Evolutionary conservation across 768 basidiomycete genomes (phyloP).

Genomic region (Cystobasidium ongulense): DNA sequence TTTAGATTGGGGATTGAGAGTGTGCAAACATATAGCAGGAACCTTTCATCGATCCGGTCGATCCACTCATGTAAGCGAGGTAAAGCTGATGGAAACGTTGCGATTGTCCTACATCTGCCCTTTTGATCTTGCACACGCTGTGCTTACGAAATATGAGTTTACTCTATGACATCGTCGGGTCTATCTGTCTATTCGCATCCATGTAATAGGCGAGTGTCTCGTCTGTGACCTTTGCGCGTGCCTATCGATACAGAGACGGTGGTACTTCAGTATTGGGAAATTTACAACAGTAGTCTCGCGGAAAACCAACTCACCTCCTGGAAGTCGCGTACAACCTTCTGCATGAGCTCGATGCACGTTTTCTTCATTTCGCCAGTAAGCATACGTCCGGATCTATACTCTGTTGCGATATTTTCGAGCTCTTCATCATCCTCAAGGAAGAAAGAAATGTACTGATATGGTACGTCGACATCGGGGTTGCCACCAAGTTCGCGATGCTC

Average conservation of each 20-base stretch:
- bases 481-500: slow-evolving; percentile 82
- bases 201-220: slow-evolving; percentile 67
- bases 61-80: too few species aligned
- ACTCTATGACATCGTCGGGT: slow-evolving; percentile 38
- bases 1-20: too few species aligned
- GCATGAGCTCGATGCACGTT: slow-evolving; percentile 70
- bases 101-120: too few species aligned
- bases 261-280: neutral
- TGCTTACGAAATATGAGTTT: neutral
- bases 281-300: neutral
- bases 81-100: too few species aligned
- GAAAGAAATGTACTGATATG: slow-evolving; percentile 89
- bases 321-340: slow-evolving; percentile 73
- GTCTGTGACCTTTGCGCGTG: slow-evolving; percentile 67
- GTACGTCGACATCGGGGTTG: slow-evolving; percentile 87
- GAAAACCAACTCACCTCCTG: slow-evolving; percentile 61
- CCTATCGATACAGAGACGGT: neutral
- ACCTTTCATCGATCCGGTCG: too few species aligned
- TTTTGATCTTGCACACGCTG: too few species aligned
- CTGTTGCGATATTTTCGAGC: slow-evolving; percentile 65
- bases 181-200: slow-evolving; percentile 70
- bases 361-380: slow-evolving; percentile 87
- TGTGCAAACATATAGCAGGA: too few species aligned
- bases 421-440: slow-evolving; percentile 93
- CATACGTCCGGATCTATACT: slow-evolving; percentile 78